phyloP scores from a whole-genome alignment of 352 stramenopile genomes.

The Pythium insidiosum region DNA sequence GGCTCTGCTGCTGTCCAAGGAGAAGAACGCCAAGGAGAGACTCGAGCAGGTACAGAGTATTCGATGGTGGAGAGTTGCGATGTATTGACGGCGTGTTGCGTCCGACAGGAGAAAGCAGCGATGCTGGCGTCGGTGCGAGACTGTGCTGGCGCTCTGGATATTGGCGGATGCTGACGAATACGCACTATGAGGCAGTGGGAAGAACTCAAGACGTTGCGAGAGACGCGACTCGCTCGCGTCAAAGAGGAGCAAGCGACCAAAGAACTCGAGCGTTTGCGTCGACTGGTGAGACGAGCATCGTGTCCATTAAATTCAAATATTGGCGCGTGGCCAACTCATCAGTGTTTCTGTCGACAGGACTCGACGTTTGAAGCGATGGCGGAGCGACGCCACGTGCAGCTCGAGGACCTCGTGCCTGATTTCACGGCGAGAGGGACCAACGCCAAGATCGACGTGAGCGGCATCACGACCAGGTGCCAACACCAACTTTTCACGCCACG shows the following conservation, averaged over 20 bases:
- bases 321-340: neutral
- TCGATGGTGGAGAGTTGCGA: too few species aligned
- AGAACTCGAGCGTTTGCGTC: neutral
- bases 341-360: slow-evolving; percentile 21
- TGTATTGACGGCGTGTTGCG: too few species aligned
- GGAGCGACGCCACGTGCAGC: slow-evolving; percentile 39
- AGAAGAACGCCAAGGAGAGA: too few species aligned
- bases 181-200: slow-evolving; percentile 27
- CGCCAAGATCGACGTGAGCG: slow-evolving; percentile 54
- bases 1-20: too few species aligned
- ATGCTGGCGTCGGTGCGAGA: too few species aligned
- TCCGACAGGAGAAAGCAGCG: too few species aligned
- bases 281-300: neutral
- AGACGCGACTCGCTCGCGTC: slow-evolving; percentile 18
- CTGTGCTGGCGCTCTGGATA: too few species aligned
- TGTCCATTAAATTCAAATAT: too few species aligned
- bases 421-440: slow-evolving; percentile 55
- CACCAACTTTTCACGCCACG: too few species aligned
- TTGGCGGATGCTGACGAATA: neutral
- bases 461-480: slow-evolving; percentile 67
- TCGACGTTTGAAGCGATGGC: slow-evolving; percentile 36
- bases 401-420: slow-evolving; percentile 47
- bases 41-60: too few species aligned
- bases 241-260: slow-evolving; percentile 10
- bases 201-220: slow-evolving; percentile 26